phyloP scores from a whole-genome alignment of 2,329 filamentous ascomycete genomes.

The Aspergillus texensis region DNA sequence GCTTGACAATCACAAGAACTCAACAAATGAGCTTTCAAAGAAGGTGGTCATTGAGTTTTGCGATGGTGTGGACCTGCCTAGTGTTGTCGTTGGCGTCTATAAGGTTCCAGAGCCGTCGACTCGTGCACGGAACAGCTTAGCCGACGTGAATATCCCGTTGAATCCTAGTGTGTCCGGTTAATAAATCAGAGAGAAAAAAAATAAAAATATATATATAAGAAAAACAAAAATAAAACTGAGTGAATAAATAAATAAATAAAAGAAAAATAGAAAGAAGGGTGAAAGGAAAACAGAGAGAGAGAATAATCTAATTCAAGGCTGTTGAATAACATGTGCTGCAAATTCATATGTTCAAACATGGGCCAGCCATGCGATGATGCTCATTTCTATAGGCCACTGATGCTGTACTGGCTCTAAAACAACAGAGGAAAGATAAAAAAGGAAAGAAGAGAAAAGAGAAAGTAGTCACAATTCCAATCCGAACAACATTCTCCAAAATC shows the following conservation, averaged over 20 bases:
- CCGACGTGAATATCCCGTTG: neutral
- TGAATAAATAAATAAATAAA: too few species aligned
- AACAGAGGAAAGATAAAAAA: neutral
- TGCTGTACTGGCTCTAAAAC: conserved; percentile 7
- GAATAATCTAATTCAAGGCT: neutral
- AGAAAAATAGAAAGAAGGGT: too few species aligned
- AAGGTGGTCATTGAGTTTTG: neutral
- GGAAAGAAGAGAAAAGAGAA: neutral
- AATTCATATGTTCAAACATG: neutral
- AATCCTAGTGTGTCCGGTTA: neutral
- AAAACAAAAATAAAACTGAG: too few species aligned
- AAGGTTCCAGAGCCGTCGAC: conserved; percentile 2
- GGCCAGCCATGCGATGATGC: conserved; percentile 7
- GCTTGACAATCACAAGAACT: neutral
- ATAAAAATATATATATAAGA: neutral
- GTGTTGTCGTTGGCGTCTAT: neutral
- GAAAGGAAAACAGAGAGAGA: too few species aligned
- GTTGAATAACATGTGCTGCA: neutral
- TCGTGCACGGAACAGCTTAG: neutral
- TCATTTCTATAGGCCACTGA: conserved; percentile 4
- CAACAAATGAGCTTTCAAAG: neutral
- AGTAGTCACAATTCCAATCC: neutral
- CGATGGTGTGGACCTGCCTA: neutral
- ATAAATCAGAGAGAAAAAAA: neutral
- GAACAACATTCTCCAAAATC: neutral